A percentile compares a stretch with the other conserved stretches of the same genome.
phyloP scores from a whole-genome alignment of 225 moss, liverwort and hornwort species.

The Sphagnum tenellum region DNA sequence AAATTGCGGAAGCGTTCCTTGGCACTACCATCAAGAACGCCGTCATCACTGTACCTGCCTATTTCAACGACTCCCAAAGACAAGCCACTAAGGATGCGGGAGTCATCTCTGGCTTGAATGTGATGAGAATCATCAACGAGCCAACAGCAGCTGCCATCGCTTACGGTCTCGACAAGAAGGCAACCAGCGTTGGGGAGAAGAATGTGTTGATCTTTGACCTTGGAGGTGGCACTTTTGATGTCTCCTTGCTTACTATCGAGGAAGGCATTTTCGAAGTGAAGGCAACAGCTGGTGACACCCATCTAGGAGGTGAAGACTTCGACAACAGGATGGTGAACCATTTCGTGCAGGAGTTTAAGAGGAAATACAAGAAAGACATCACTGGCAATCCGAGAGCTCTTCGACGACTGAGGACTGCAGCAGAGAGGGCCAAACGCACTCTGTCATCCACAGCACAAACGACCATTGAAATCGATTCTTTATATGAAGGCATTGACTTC shows the following conservation, averaged over 20 bases:
- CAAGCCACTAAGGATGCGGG: conserved; percentile 23
- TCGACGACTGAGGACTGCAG: conserved; percentile 22
- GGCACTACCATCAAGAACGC: conserved; percentile 20
- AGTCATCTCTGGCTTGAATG: conserved; percentile 18
- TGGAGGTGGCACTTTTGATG: conserved; percentile 35
- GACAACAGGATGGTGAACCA: conserved; percentile 39
- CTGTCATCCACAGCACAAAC: conserved; percentile 21
- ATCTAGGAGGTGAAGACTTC: conserved; percentile 16
- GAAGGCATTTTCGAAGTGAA: conserved; percentile 32
- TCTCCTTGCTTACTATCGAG: conserved; percentile 30
- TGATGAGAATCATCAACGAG: conserved; percentile 29
- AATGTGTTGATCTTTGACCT: conserved; percentile 31
- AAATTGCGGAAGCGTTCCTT: conserved; percentile 19
- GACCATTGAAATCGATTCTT: conserved; percentile 7
- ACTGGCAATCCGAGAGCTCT: conserved; percentile 23
- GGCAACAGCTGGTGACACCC: conserved; percentile 23
- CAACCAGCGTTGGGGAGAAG: conserved; percentile 26
- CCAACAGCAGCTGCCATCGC: conserved; percentile 33
- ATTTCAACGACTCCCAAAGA: conserved; percentile 33
- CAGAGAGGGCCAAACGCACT: conserved; percentile 33
- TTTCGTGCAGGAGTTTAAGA: conserved; percentile 38
- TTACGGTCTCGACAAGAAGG: conserved; percentile 38
- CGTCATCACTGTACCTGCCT: conserved; percentile 16
- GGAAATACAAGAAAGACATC: conserved; percentile 33
- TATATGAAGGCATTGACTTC: conserved; percentile 5